These are phyloP conservation scores for Epithele typhae DNA, from an alignment of 768 basidiomycete genomes.

Conservation along the genomic window DNA sequence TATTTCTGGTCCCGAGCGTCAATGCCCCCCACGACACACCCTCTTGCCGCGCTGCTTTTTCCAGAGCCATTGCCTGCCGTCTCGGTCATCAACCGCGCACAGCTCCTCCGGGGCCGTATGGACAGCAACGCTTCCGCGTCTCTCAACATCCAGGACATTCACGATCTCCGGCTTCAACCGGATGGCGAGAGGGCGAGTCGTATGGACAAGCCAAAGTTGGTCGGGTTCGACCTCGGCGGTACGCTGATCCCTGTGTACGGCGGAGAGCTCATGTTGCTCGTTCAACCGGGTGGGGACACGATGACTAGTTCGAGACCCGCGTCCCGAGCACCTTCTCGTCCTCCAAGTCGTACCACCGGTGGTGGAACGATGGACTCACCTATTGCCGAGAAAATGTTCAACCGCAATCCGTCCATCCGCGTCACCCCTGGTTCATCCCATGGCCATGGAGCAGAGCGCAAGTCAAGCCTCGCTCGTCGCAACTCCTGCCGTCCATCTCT, in stretches of 20 bases:
- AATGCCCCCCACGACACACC: constrained; percentile 36
- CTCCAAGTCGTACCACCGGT: constrained; percentile 59
- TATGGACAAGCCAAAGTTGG: constrained; percentile 12
- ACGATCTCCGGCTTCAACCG: constrained; percentile 44
- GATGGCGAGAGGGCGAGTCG: constrained; percentile 16
- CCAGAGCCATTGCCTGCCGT: constrained; percentile 68
- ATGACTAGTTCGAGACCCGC: constrained; percentile 46
- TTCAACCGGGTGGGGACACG: constrained; percentile 46
- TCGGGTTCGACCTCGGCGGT: constrained; percentile 44
- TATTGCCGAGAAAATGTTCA: constrained; percentile 36
- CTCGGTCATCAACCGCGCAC: constrained; percentile 62
- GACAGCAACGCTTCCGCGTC: constrained; percentile 50
- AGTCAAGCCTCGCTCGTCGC: constrained; percentile 67
- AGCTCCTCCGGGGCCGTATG: constrained; percentile 60
- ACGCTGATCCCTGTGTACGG: constrained; percentile 71
- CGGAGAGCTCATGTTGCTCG: constrained; percentile 69
- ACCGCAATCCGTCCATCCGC: constrained; percentile 70
- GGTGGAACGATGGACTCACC: constrained; percentile 35
- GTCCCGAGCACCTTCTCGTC: constrained; percentile 64
- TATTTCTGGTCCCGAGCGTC: constrained; percentile 61
- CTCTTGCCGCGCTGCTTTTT: constrained; percentile 66
- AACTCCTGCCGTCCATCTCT: constrained; percentile 80
- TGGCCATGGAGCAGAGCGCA: constrained; percentile 68
- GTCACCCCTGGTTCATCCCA: constrained; percentile 58
- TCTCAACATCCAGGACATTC: constrained; percentile 53